Evolutionary conservation across 2,329 filamentous ascomycete species (phyloP).

Genomic region (Xenoacremonium recifei): DNA sequence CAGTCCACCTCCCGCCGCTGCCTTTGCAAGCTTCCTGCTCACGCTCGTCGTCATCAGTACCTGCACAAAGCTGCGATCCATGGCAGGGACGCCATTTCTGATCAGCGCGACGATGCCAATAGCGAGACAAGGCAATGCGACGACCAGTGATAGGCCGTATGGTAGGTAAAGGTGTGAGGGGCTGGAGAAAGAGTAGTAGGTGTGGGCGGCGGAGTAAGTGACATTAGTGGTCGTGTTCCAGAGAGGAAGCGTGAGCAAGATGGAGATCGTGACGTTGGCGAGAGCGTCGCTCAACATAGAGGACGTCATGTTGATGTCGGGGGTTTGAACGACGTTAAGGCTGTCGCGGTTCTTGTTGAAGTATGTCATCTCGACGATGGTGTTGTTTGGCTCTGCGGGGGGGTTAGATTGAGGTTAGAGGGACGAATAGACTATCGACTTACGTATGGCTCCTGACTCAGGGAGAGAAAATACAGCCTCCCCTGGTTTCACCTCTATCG

Average conservation of each 20-base stretch:
- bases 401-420: not conserved
- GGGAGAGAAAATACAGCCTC: too few species aligned
- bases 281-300: not conserved
- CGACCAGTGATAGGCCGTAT: not conserved
- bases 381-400: not conserved
- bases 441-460: too few species aligned
- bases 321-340: not conserved
- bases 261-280: not conserved
- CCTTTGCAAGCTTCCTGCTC: conserved; percentile 1
- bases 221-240: not conserved
- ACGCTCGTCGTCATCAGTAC: conserved; percentile 4
- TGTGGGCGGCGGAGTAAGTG: not conserved
- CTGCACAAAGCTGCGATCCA: conserved; percentile 2
- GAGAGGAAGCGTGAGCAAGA: not conserved
- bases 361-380: not conserved
- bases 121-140: not conserved
- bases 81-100: conserved; percentile 1
- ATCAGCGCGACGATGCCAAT: not conserved
- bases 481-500: not conserved
- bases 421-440: too few species aligned
- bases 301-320: not conserved
- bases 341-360: not conserved
- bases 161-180: not conserved
- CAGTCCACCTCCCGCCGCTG: not conserved
- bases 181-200: not conserved